Evolutionary conservation across 306 rosid species (phyloP).

Genomic region (Arachis hypogaea): DNA sequence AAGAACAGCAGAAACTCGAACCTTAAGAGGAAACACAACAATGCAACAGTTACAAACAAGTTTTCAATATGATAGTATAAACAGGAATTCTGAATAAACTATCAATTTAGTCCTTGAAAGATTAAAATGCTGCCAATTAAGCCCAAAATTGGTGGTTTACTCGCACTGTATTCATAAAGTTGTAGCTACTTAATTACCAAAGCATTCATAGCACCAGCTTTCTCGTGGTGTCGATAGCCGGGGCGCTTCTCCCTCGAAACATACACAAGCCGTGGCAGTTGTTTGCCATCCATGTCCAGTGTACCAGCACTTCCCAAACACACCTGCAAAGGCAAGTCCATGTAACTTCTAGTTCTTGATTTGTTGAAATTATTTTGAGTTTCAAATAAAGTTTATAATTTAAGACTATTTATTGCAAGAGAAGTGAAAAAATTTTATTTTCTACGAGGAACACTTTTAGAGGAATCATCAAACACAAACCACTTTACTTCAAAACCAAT

Average conservation of each 20-base stretch:
- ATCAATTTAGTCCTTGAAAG: no score
- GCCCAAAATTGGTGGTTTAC: no score
- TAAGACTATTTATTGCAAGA: not conserved
- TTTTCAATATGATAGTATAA: constrained; percentile 15
- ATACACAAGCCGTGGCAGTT: constrained; percentile 81
- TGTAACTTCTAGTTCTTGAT: not conserved
- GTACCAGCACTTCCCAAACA: constrained; percentile 89
- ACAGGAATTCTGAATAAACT: not conserved
- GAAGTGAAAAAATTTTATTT: no score
- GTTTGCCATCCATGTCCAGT: constrained; percentile 77
- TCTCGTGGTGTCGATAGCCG: constrained; percentile 74
- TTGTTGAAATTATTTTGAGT: not conserved
- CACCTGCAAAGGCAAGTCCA: constrained; percentile 59
- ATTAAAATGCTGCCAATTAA: no score
- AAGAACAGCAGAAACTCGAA: constrained; percentile 94
- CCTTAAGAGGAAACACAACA: constrained; percentile 53
- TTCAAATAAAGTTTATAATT: constrained; percentile 5
- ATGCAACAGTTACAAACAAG: constrained; percentile 25
- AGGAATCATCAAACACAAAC: no score
- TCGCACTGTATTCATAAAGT: constrained; percentile 4
- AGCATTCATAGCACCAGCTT: constrained; percentile 98
- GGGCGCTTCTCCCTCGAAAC: constrained; percentile 93
- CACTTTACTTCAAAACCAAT: no score
- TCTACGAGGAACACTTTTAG: no score
- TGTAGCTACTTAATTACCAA: constrained; percentile 62